A percentile compares a stretch with the other conserved stretches of the same genome.
Evolutionary conservation across 2,329 filamentous ascomycete genomes (phyloP).

Genomic region (Zymoseptoria passerinii): DNA sequence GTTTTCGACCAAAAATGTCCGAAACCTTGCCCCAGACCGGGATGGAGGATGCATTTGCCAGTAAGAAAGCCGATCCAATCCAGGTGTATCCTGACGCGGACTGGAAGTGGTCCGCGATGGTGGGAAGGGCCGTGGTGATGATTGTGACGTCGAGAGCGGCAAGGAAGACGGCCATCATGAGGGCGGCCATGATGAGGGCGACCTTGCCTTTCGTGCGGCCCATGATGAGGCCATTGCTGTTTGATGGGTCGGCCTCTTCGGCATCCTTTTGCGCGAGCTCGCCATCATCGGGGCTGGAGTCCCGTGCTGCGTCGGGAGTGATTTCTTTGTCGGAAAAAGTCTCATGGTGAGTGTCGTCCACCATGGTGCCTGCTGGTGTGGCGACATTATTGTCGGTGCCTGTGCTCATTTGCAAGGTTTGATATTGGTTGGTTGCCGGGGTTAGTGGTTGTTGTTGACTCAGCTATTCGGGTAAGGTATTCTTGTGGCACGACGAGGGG

Average conservation of each 20-base stretch:
- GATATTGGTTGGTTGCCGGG: not conserved
- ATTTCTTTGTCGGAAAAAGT: not conserved
- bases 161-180: constrained; percentile 46
- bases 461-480: not conserved
- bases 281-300: constrained; percentile 8
- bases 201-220: constrained; percentile 33
- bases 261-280: constrained; percentile 11
- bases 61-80: constrained; percentile 46
- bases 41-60: constrained; percentile 34
- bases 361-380: not conserved
- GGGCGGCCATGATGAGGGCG: constrained; percentile 42
- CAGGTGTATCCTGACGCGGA: constrained; percentile 45
- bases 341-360: not conserved
- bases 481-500: not conserved
- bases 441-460: not conserved
- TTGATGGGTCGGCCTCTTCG: constrained; percentile 9
- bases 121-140: constrained; percentile 17
- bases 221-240: constrained; percentile 18
- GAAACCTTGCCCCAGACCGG: constrained; percentile 33
- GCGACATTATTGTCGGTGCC: not conserved
- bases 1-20: constrained; percentile 49
- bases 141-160: constrained; percentile 50
- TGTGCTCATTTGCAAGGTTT: not conserved
- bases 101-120: constrained; percentile 37
- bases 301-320: not conserved